These are phyloP conservation scores for Cytospora mali DNA, from an alignment of 2,329 filamentous ascomycete species.

Conservation along the genomic window DNA sequence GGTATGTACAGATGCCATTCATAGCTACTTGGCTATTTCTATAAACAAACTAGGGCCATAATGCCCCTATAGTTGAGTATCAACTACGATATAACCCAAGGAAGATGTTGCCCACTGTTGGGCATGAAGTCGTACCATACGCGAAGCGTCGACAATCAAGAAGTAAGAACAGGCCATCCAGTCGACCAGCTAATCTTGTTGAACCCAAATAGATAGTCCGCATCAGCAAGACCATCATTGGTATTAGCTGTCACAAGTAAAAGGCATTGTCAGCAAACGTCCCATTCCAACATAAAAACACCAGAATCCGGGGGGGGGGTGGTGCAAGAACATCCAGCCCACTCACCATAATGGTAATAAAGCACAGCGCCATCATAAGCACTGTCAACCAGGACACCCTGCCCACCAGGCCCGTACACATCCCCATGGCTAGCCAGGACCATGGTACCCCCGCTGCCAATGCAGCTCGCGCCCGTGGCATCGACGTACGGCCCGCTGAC, in stretches of 20 bases:
- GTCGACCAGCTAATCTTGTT: constrained; percentile 46
- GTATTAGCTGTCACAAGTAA: constrained; percentile 50
- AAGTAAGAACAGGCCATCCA: constrained; percentile 46
- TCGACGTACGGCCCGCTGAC: constrained; percentile 59
- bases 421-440: constrained; percentile 59
- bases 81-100: too few relatives aligned
- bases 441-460: constrained; percentile 57
- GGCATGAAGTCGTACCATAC: neutral
- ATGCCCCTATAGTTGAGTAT: too few relatives aligned
- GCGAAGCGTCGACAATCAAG: neutral
- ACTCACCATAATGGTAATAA: constrained; percentile 61
- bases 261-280: neutral
- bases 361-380: constrained; percentile 52
- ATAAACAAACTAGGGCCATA: too few relatives aligned
- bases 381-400: constrained; percentile 58
- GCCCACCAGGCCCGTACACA: constrained; percentile 66
- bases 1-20: too few relatives aligned
- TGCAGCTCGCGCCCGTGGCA: constrained; percentile 53
- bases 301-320: rapidly evolving
- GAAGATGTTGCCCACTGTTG: too few relatives aligned
- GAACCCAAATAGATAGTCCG: constrained; percentile 49
- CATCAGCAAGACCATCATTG: constrained; percentile 53
- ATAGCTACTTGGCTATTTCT: too few relatives aligned
- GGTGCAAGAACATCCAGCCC: too few relatives aligned
- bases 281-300: too few relatives aligned